Conservation (phyloP, 2,329 filamentous ascomycete species). For the Cytospora piceicola region DNA sequence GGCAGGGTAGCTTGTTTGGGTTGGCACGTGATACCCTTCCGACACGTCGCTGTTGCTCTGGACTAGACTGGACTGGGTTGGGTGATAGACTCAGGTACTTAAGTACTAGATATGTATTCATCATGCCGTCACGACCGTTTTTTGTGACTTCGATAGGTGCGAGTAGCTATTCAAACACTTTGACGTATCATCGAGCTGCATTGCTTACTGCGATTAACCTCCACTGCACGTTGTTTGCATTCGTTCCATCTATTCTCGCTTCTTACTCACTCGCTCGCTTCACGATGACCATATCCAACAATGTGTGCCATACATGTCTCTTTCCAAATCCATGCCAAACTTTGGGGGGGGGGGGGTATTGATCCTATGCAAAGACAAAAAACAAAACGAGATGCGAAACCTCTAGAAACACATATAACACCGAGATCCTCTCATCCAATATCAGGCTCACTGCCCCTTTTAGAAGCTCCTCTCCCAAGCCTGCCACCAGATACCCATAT, state of each 20-base stretch:
- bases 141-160: too few relatives aligned
- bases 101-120: too few relatives aligned
- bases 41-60: background rate
- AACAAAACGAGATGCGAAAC: background rate
- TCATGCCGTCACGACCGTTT: too few relatives aligned
- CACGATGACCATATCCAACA: background rate
- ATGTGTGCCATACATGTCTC: background rate
- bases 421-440: background rate
- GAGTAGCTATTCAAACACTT: too few relatives aligned
- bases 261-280: conserved; percentile 4
- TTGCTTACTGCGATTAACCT: too few relatives aligned
- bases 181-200: too few relatives aligned
- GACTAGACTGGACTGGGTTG: too few relatives aligned
- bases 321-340: conserved; percentile 1
- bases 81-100: too few relatives aligned
- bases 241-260: conserved; percentile 1
- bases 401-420: background rate
- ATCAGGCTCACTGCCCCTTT: background rate
- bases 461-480: conserved; percentile 68
- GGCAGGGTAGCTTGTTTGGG: background rate
- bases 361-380: conserved; percentile 9
- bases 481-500: conserved; percentile 92
- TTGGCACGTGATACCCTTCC: conserved; percentile 11
- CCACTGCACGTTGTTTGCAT: conserved; percentile 13
- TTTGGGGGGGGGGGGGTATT: conserved; percentile 21